These are phyloP conservation scores for Vigna unguiculata DNA, from an alignment of 306 rosid species.

Conservation along the genomic window DNA sequence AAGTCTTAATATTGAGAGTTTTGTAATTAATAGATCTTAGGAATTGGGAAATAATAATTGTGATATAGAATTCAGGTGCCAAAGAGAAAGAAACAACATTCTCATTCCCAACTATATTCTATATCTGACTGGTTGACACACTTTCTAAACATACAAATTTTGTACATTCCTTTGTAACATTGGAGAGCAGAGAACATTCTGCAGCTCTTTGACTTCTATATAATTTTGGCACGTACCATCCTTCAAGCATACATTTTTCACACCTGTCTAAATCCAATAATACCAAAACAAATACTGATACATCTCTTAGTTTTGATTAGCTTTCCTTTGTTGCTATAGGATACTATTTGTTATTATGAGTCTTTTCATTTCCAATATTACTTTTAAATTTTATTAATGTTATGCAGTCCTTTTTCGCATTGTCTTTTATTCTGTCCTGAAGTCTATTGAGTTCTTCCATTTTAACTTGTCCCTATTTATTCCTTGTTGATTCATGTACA, in stretches of 20 bases:
- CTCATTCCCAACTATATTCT: neutral
- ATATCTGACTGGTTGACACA: neutral
- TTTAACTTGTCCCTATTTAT: neutral
- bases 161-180: neutral
- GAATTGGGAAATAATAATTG: constrained; percentile 23
- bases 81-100: neutral
- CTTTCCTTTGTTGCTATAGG: neutral
- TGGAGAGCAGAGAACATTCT: neutral
- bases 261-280: constrained; percentile 1
- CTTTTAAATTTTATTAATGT: constrained; percentile 3
- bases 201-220: constrained; percentile 1
- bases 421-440: constrained; percentile 1
- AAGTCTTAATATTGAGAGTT: constrained; percentile 1
- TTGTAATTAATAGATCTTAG: neutral
- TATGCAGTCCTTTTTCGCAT: neutral
- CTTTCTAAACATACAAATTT: too few relatives aligned
- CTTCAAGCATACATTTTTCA: neutral
- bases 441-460: constrained; percentile 3
- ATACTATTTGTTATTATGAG: constrained; percentile 1
- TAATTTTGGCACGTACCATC: neutral
- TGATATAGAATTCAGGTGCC: neutral
- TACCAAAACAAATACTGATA: neutral
- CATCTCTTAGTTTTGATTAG: neutral
- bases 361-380: neutral
- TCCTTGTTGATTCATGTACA: constrained; percentile 34